Percentiles rank a stretch among this genome's conserved stretches.
Conservation (phyloP, 2,329 filamentous ascomycete species). For the Escovopsis sp. region DNA sequence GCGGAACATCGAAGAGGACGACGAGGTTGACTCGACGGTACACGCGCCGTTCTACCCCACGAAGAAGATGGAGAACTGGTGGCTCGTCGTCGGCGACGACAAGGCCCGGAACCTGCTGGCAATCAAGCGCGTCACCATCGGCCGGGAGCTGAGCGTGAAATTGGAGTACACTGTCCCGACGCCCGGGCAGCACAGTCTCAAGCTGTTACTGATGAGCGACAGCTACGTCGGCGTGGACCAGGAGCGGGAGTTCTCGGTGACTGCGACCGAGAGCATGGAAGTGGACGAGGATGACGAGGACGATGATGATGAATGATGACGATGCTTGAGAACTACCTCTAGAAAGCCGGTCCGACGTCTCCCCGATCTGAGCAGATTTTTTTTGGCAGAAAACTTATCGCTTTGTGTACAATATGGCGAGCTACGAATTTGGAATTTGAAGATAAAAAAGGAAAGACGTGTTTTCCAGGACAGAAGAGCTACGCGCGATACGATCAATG, state of each 20-base stretch:
- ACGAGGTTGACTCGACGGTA: conserved; percentile 63
- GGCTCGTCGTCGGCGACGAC: conserved; percentile 91
- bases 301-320: conserved; percentile 26
- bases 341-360: conserved; percentile 1
- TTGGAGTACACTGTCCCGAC: conserved; percentile 81
- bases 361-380: conserved; percentile 3
- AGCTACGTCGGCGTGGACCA: conserved; percentile 96
- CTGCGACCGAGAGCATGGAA: conserved; percentile 84
- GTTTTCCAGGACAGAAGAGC: not conserved
- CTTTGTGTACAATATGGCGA: conserved; percentile 19
- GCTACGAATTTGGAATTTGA: conserved; percentile 12
- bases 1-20: conserved; percentile 59
- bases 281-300: conserved; percentile 78
- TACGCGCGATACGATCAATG: not conserved
- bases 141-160: conserved; percentile 58
- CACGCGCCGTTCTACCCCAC: conserved; percentile 89
- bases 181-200: conserved; percentile 73
- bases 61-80: conserved; percentile 96
- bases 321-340: too few species aligned
- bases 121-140: conserved; percentile 89
- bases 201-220: conserved; percentile 91
- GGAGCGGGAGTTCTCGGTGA: conserved; percentile 75
- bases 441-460: not conserved
- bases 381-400: conserved; percentile 3
- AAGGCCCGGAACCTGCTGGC: conserved; percentile 73